Evolutionary conservation across 495 filamentous ascomycete genomes (phyloP), one percentile per base, ranked within the genome.

Genomic region (Lepidopterella palustris): DNA sequence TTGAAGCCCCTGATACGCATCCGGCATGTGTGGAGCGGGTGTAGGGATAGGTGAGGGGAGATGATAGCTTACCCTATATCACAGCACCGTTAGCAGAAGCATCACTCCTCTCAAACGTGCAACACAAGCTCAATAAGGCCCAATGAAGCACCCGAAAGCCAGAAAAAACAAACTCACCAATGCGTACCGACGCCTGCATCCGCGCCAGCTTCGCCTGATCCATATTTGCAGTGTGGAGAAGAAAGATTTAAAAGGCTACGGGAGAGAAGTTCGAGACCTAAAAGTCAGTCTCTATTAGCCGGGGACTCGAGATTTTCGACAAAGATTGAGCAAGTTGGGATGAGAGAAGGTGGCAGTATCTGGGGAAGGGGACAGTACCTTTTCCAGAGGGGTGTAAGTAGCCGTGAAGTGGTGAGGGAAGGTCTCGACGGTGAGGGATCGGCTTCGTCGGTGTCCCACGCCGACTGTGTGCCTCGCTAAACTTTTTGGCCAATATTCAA

Each of bases 161-260:
- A 62, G 26, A 49, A n/a, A n/a, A n/a, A n/a, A n/a, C 47, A 15
- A 8, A 87, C 87, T 68, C 81, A 90, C 87, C 87, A 75, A 88
- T 89, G 68, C 87, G 84, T 69, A 87, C 84, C 58, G 83, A 80
- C 74, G 80, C 80, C 72, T 88, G 86, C 76, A 90, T 85, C 78
- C 84, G 87, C 75, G 84, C 86, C 63, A 90, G 76, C 76, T 88
- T 85, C 73, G 85, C 84, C 67, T 82, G 75, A 80, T 84, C 82
- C 85, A 88, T 88, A 72, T 71, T 83, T 65, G 67, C 69, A 61
- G 65, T 61, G 27, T 21, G 35, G 57, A 55, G 57, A 42, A 51
- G 29, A 24, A 29, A 23, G 55, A 31, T 45, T 42, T 28, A 31
- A 47, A 39, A 31, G 26, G 32, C 40, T 48, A 23, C 32, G 35